These are phyloP conservation scores for Neurospora sp. DNA, from an alignment of 495 filamentous ascomycete genomes.

Conservation along the genomic window DNA sequence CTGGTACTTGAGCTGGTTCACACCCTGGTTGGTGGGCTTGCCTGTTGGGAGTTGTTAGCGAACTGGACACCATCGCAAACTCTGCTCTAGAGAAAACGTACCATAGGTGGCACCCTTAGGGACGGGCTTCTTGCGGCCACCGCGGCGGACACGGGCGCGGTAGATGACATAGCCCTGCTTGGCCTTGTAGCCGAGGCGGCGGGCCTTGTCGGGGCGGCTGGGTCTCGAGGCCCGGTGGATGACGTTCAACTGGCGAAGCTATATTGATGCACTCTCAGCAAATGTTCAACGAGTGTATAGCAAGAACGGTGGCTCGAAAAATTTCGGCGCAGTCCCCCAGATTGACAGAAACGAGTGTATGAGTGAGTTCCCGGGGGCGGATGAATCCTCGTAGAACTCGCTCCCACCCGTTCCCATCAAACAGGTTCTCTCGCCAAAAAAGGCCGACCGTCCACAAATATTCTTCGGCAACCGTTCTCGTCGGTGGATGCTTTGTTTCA, in stretches of 20 bases:
- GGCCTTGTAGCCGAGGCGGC: slow-evolving; percentile 99
- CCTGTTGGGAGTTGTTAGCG: slow-evolving; percentile 39
- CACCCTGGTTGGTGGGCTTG: slow-evolving; percentile 99
- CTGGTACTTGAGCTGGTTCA: slow-evolving; percentile 99
- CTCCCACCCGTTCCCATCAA: background rate
- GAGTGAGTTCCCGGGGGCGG: background rate
- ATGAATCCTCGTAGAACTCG: background rate
- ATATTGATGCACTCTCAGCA: slow-evolving; percentile 99
- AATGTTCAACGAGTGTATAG: slow-evolving; percentile 99
- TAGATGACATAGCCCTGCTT: slow-evolving; percentile 99
- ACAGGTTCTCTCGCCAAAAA: slow-evolving; percentile 2
- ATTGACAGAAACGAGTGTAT: background rate
- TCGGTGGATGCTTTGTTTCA: slow-evolving; percentile 30
- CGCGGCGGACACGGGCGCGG: slow-evolving; percentile 91
- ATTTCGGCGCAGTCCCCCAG: background rate
- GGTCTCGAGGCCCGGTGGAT: slow-evolving; percentile 98
- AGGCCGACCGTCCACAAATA: slow-evolving; percentile 20
- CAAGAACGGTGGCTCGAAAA: slow-evolving; percentile 36
- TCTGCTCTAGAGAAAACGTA: slow-evolving; percentile 31
- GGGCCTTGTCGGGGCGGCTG: slow-evolving; percentile 98
- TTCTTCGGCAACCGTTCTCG: slow-evolving; percentile 3
- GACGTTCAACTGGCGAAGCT: slow-evolving; percentile 97
- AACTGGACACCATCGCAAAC: slow-evolving; percentile 2
- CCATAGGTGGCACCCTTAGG: slow-evolving; percentile 98
- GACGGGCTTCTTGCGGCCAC: slow-evolving; percentile 91